phyloP scores from a whole-genome alignment of 2,329 filamentous ascomycete genomes.

The Microdochium paspali region DNA sequence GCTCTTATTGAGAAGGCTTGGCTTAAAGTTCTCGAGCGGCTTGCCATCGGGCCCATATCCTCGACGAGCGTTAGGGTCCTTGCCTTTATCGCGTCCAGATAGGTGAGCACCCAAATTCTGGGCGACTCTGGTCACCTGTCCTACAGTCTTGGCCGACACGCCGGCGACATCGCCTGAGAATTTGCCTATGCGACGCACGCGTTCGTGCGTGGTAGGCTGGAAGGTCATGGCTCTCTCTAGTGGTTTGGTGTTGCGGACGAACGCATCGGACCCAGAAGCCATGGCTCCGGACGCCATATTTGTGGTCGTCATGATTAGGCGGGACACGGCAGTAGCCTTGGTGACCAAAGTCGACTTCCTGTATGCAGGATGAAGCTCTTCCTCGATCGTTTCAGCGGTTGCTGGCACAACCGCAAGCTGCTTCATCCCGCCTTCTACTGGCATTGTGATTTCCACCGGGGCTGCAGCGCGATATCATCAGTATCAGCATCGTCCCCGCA shows the following conservation, averaged over 20 bases:
- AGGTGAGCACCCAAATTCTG: conserved; percentile 82
- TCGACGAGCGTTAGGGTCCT: conserved; percentile 39
- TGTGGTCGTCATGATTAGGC: conserved; percentile 83
- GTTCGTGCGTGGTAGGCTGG: conserved; percentile 71
- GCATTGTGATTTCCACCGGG: conserved; percentile 71
- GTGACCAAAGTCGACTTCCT: conserved; percentile 78
- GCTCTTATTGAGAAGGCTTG: conserved; percentile 87
- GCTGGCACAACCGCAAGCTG: conserved; percentile 57
- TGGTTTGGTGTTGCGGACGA: conserved; percentile 72
- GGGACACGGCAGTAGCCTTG: conserved; percentile 78
- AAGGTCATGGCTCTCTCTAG: conserved; percentile 78
- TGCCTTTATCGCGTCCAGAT: conserved; percentile 46
- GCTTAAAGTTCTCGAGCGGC: conserved; percentile 61
- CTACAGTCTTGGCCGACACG: conserved; percentile 77
- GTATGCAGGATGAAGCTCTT: conserved; percentile 84
- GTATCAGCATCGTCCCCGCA: conserved; percentile 3
- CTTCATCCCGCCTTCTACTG: conserved; percentile 53
- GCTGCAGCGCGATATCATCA: conserved; percentile 33
- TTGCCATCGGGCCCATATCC: conserved; percentile 65
- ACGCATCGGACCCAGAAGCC: conserved; percentile 67
- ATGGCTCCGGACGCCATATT: conserved; percentile 70
- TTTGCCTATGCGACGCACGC: conserved; percentile 82
- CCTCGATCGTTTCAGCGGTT: conserved; percentile 61
- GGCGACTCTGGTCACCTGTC: conserved; percentile 71
- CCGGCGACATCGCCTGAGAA: conserved; percentile 72